Conservation (phyloP, 1,284 basidiomycete genomes). For the Ceratobasidium sp. region DNA sequence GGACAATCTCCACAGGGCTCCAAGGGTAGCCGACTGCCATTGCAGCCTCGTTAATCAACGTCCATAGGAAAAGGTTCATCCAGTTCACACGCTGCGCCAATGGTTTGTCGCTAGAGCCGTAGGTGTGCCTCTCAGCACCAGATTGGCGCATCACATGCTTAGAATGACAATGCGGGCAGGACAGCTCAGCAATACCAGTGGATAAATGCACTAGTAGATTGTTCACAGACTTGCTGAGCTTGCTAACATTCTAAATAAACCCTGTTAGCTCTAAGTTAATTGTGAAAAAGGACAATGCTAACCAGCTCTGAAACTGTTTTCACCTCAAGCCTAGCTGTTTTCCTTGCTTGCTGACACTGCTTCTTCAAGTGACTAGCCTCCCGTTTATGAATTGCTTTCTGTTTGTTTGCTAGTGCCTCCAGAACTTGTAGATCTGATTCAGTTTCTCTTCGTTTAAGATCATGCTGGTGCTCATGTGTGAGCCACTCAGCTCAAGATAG, state of each 20-base stretch:
- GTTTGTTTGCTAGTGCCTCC: neutral
- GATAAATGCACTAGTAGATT: neutral
- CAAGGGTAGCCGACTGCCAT: slow-evolving; percentile 12
- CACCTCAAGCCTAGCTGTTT: neutral
- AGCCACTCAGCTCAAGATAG: neutral
- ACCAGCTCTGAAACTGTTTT: neutral
- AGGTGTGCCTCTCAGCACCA: neutral
- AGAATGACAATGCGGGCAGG: neutral
- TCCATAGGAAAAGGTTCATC: slow-evolving; percentile 34
- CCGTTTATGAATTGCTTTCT: neutral
- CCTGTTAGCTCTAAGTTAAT: neutral
- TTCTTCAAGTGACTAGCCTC: neutral
- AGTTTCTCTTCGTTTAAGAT: neutral
- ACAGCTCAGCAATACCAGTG: neutral
- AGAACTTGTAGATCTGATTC: neutral
- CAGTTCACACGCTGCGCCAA: neutral
- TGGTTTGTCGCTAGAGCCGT: neutral
- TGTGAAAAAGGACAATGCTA: neutral
- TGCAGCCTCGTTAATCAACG: neutral
- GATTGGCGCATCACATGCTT: neutral
- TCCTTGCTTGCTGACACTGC: neutral
- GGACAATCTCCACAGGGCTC: slow-evolving; percentile 5
- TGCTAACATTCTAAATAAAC: neutral
- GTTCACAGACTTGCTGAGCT: neutral
- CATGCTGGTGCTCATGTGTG: neutral